Evolutionary conservation across 1,284 basidiomycete species (phyloP), one percentile per base, ranked within the genome.

Genomic region (Austroboletus novae-zelandiae): DNA sequence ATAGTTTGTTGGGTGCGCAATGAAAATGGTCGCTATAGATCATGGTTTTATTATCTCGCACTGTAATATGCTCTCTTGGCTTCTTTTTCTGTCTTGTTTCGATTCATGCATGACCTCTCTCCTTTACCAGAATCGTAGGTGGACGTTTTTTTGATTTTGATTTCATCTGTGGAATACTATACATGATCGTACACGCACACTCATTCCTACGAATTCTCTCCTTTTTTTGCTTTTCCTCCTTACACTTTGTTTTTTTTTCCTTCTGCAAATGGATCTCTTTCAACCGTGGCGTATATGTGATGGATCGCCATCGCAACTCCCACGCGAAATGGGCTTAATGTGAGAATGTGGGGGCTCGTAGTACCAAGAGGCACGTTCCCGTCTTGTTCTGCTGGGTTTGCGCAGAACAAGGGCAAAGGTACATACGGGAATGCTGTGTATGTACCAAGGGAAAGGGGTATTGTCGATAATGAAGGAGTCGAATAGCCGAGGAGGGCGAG

Each of bases 1-100:
- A 91, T 66, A 83, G 77, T 58, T 68, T 91, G 50, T 70, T 91
- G 48, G 78, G 77, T 47, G 35, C 54, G 30, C 42, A 50, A 49
- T 58, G 56, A 57, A 43, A 43, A 23, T 4, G 23, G 47, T 20
- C 18, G n/a, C n/a, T 7, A n/a, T 5, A 34, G 48, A 15, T 29
- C 41, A 30, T 20, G 47, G 54, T 41, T 48, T 50, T 56, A 55
- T 57, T 51, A 60, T 67, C 52, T 60, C 51, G 43, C 17, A 41
- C 34, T 58, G 55, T 65, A 47, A 53, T 48, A 45, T 58, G 30
- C 15, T 56, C 13, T 42, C 20, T 43, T 30, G 13, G 18, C 3
- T 27, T 35, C 11, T 40, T 25, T 14, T 15, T 14, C 47, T 51
- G 31, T 41, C 45, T 45, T 23, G 13, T 14, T 48, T 51, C 27